A percentile compares a stretch with the other conserved stretches of the same genome.
These are phyloP conservation scores for Phialemonium atrogriseum DNA, from an alignment of 2,329 filamentous ascomycete species.

Conservation along the genomic window DNA sequence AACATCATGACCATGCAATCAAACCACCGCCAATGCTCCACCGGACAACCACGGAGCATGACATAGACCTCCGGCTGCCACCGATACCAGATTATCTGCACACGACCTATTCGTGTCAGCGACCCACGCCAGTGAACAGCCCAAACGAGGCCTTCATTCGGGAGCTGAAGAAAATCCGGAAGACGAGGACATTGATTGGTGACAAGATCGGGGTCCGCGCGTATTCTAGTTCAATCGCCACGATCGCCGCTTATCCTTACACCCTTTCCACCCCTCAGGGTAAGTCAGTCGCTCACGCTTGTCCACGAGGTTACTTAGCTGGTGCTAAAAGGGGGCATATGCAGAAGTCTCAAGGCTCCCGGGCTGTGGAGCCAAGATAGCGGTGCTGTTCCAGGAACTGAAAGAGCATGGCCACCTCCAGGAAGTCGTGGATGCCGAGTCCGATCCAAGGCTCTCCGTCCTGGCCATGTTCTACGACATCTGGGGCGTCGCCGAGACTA, in stretches of 20 bases:
- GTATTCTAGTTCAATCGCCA: slow-evolving; percentile 80
- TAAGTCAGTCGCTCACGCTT: slow-evolving; percentile 12
- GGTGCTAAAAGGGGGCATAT: slow-evolving; percentile 4
- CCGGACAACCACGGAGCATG: slow-evolving; percentile 72
- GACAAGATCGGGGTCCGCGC: slow-evolving; percentile 77
- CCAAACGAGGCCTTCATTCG: slow-evolving; percentile 71
- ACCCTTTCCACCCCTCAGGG: slow-evolving; percentile 30
- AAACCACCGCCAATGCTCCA: slow-evolving; percentile 40
- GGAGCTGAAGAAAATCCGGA: slow-evolving; percentile 66
- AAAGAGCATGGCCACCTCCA: slow-evolving; percentile 47
- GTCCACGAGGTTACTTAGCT: not conserved
- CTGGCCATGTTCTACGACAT: slow-evolving; percentile 72
- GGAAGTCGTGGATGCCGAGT: slow-evolving; percentile 56
- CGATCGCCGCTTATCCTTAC: slow-evolving; percentile 72
- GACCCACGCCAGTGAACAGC: slow-evolving; percentile 59
- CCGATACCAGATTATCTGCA: slow-evolving; percentile 59
- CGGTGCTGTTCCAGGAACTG: slow-evolving; percentile 70
- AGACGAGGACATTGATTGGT: slow-evolving; percentile 58
- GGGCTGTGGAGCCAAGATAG: slow-evolving; percentile 75
- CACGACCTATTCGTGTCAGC: slow-evolving; percentile 70
- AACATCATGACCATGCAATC: slow-evolving; percentile 6
- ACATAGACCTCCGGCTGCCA: slow-evolving; percentile 49
- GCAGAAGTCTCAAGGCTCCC: slow-evolving; percentile 53
- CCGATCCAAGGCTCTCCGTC: slow-evolving; percentile 54
- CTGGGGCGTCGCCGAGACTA: slow-evolving; percentile 83